Evolutionary conservation across 352 stramenopile species (phyloP).

Genomic region (Globisporangium lucens): DNA sequence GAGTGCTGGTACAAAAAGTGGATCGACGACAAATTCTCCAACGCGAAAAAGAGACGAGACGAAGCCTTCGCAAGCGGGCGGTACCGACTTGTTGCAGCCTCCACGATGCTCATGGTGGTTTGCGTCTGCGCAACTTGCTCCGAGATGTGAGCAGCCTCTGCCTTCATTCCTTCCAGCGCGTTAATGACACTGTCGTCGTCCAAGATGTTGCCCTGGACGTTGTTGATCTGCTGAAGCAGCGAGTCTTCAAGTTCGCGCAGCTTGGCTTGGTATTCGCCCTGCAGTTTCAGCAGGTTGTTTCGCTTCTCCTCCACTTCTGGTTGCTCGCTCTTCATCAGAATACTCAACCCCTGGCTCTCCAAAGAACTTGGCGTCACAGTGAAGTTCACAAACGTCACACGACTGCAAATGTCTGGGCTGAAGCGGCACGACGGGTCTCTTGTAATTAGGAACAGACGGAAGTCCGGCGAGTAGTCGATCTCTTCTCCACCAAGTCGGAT

Average conservation of each 20-base stretch:
- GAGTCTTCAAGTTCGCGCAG: slow-evolving; percentile 98
- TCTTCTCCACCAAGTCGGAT: slow-evolving; percentile 98
- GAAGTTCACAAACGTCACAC: slow-evolving; percentile 99
- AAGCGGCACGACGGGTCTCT: slow-evolving; percentile 97
- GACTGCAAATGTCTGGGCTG: slow-evolving; percentile 98
- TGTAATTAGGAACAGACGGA: slow-evolving; percentile 98
- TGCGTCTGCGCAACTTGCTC: slow-evolving; percentile 86
- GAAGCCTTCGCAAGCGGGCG: slow-evolving; percentile 91
- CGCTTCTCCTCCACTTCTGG: slow-evolving; percentile 97
- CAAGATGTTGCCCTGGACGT: slow-evolving; percentile 98
- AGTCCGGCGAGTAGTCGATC: slow-evolving; percentile 99
- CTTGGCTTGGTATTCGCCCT: slow-evolving; percentile 97
- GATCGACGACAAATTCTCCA: slow-evolving; percentile 94
- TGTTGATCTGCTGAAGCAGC: slow-evolving; percentile 98
- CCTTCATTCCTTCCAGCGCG: slow-evolving; percentile 98
- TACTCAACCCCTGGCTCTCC: slow-evolving; percentile 94
- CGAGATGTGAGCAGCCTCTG: slow-evolving; percentile 95
- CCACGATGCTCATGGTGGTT: slow-evolving; percentile 76
- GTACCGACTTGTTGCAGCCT: slow-evolving; percentile 94
- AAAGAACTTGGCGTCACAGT: slow-evolving; percentile 98
- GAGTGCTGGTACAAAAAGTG: slow-evolving; percentile 99
- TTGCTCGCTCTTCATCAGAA: slow-evolving; percentile 96
- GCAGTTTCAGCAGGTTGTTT: slow-evolving; percentile 95
- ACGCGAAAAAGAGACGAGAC: slow-evolving; percentile 89
- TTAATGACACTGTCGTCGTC: slow-evolving; percentile 98